Evolutionary conservation across 805 yeast genomes (phyloP).

Genomic region (Ogataea saltuana): DNA sequence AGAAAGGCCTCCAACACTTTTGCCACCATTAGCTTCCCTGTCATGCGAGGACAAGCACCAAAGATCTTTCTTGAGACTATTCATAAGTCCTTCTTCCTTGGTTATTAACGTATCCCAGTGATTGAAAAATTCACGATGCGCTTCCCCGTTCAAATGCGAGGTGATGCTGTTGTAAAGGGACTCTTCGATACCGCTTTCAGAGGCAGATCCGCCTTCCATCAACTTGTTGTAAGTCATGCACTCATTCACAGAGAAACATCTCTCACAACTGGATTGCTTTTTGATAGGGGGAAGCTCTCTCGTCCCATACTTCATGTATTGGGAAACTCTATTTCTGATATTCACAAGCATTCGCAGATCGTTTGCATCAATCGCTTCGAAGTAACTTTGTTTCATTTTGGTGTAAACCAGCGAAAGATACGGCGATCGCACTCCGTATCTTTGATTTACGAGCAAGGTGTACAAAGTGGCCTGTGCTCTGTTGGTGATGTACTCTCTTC

Average conservation of each 20-base stretch:
- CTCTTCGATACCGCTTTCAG: conserved; percentile 51
- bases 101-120: conserved; percentile 76
- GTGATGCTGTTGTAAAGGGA: conserved; percentile 53
- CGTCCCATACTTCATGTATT: conserved; percentile 51
- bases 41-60: conserved; percentile 62
- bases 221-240: conserved; percentile 70
- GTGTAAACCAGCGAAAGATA: conserved; percentile 76
- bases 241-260: conserved; percentile 53
- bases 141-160: conserved; percentile 43
- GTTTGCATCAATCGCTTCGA: conserved; percentile 44
- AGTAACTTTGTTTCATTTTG: conserved; percentile 47
- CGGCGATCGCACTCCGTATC: conserved; percentile 68
- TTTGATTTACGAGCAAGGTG: conserved; percentile 72
- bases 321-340: conserved; percentile 69
- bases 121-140: conserved; percentile 56
- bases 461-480: conserved; percentile 86
- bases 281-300: conserved; percentile 55
- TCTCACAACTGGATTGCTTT: conserved; percentile 56
- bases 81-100: conserved; percentile 66
- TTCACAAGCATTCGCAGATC: conserved; percentile 71
- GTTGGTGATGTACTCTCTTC: conserved; percentile 65
- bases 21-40: conserved; percentile 62
- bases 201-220: conserved; percentile 57
- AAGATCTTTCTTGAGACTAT: conserved; percentile 57
- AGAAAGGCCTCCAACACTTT: conserved; percentile 53